Evolutionary conservation across 2,329 filamentous ascomycete genomes (phyloP).

Genomic region (Amesomyces nigricolor): DNA sequence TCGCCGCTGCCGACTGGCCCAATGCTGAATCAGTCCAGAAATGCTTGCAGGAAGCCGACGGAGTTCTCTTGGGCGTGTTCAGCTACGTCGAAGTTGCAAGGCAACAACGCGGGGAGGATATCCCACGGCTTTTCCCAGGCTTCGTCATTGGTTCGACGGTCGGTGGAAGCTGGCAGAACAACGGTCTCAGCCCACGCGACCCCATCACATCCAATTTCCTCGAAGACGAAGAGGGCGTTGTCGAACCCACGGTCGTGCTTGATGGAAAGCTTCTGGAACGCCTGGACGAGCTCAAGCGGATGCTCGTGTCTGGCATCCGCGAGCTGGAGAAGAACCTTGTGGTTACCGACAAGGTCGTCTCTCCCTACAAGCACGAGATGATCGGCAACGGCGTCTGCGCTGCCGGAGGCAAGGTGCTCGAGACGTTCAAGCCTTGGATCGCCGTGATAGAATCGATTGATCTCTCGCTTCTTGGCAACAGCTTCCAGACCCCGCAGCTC

Average conservation of each 20-base stretch:
- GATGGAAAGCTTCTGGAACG: constrained; percentile 74
- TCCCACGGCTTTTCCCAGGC: constrained; percentile 85
- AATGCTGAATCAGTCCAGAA: constrained; percentile 91
- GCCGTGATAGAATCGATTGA: constrained; percentile 88
- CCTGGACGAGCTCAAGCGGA: constrained; percentile 77
- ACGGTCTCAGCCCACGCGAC: constrained; percentile 59
- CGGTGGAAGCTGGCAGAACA: constrained; percentile 84
- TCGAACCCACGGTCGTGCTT: constrained; percentile 67
- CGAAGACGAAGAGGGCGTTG: constrained; percentile 69
- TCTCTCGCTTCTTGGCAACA: constrained; percentile 69
- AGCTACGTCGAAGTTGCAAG: constrained; percentile 94
- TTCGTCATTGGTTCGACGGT: constrained; percentile 81
- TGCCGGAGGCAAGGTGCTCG: constrained; percentile 72
- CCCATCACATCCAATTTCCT: constrained; percentile 76
- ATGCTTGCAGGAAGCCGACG: constrained; percentile 94
- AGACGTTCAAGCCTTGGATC: constrained; percentile 86
- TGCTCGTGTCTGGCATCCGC: constrained; percentile 79
- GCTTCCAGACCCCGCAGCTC: constrained; percentile 77
- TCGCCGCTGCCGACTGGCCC: constrained; percentile 92
- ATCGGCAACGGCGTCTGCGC: constrained; percentile 79
- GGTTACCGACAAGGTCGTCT: constrained; percentile 74
- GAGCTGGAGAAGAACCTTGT: constrained; percentile 80
- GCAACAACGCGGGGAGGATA: constrained; percentile 87
- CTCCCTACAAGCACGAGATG: constrained; percentile 68
- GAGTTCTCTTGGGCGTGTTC: constrained; percentile 87